Conservation (phyloP, 208 protist genomes). For the Leishmania gerbilli region DNA sequence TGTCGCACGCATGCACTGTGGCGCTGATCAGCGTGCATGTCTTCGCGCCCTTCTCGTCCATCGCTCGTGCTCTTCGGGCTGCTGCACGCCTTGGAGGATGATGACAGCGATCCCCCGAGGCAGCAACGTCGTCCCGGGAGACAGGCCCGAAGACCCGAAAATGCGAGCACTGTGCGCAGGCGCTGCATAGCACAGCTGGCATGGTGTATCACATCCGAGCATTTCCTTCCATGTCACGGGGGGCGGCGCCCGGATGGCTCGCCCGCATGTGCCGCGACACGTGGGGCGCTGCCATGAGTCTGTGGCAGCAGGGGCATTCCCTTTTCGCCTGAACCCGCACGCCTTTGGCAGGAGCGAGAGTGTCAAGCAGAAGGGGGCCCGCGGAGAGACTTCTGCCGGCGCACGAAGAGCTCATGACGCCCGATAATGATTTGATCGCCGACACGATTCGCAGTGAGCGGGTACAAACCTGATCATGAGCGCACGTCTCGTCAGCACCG, state of each 20-base stretch:
- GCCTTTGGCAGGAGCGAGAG: not conserved
- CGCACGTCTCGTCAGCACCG: no score
- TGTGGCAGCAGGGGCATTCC: not conserved
- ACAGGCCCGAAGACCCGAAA: not conserved
- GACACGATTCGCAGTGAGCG: no score
- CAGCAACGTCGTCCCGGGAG: not conserved
- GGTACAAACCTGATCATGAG: no score
- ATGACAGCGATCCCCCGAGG: not conserved
- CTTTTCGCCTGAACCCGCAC: not conserved
- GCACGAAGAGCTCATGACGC: not conserved
- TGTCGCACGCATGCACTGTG: no score
- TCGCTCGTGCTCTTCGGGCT: no score
- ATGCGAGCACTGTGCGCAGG: not conserved
- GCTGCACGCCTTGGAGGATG: not conserved
- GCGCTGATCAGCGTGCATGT: no score
- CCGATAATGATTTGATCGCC: no score
- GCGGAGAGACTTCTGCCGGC: not conserved
- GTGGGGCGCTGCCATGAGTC: not conserved
- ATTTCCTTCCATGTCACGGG: no score
- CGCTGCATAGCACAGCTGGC: not conserved
- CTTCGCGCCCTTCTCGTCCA: no score
- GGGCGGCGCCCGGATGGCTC: no score
- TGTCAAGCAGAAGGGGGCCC: no score
- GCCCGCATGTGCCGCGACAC: no score
- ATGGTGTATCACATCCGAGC: not conserved